Evolutionary conservation across 2,329 filamentous ascomycete species (phyloP).

Genomic region (Scedosporium aurantiacum): DNA sequence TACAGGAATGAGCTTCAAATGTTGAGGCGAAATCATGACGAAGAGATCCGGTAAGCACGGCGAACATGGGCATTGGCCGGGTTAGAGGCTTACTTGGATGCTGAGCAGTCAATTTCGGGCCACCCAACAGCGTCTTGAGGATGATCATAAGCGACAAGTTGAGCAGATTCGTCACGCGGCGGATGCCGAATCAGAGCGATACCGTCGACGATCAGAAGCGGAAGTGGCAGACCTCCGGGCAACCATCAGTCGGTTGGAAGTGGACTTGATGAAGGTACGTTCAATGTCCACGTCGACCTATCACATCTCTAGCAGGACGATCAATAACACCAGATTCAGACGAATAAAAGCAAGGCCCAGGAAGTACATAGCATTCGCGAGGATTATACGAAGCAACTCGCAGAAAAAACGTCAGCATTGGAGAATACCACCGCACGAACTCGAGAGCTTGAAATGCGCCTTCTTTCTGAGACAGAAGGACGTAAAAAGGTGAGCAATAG

Average conservation of each 20-base stretch:
- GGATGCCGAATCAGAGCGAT: conserved; percentile 37
- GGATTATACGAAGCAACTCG: conserved; percentile 20
- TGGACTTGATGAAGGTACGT: conserved; percentile 18
- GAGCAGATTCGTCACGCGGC: conserved; percentile 28
- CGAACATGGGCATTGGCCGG: background rate
- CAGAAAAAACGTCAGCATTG: conserved; percentile 15
- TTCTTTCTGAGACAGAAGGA: conserved; percentile 36
- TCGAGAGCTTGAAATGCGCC: conserved; percentile 27
- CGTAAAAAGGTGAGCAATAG: conserved; percentile 26
- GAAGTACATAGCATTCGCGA: conserved; percentile 46
- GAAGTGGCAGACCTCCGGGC: conserved; percentile 53
- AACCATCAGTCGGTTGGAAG: conserved; percentile 50
- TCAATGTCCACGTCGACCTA: conserved; percentile 27
- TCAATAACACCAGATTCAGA: conserved; percentile 24
- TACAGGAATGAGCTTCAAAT: conserved; percentile 16
- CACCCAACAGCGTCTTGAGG: conserved; percentile 9
- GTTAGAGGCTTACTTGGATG: background rate
- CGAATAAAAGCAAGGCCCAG: conserved; percentile 47
- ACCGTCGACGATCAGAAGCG: conserved; percentile 40
- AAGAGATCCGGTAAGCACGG: conserved; percentile 7
- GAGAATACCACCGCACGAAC: background rate
- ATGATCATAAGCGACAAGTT: conserved; percentile 13
- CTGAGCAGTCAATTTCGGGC: background rate
- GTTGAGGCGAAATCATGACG: conserved; percentile 10
- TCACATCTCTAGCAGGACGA: conserved; percentile 24